Conservation (phyloP, 1,284 basidiomycete genomes). For the Volvariella volvacea region DNA sequence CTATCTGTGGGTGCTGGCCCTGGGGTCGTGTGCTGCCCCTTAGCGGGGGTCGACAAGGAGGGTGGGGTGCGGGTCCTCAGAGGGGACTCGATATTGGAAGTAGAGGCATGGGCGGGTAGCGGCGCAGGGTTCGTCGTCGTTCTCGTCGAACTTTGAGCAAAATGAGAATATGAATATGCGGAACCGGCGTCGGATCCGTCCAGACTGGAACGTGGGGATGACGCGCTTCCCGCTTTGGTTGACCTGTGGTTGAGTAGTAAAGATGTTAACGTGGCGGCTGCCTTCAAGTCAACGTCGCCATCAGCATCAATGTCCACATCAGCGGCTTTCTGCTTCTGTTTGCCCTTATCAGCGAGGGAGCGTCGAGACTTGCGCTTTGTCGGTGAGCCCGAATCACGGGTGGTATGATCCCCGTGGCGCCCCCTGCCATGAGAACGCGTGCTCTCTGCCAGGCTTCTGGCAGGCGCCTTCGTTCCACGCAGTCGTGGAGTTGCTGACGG, state of each 20-base stretch:
- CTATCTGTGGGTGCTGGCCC: slow-evolving; percentile 50
- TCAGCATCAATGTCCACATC: slow-evolving; percentile 35
- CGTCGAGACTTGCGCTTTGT: slow-evolving; percentile 30
- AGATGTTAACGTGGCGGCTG: slow-evolving; percentile 70
- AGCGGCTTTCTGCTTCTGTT: slow-evolving; percentile 33
- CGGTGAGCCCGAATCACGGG: slow-evolving; percentile 22
- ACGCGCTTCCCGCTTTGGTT: slow-evolving; percentile 46
- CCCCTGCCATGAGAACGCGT: slow-evolving; percentile 30
- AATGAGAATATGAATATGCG: slow-evolving; percentile 49
- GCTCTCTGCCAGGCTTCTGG: slow-evolving; percentile 30
- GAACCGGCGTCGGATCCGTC: slow-evolving; percentile 56
- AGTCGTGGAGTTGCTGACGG: slow-evolving; percentile 33
- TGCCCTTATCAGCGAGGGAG: slow-evolving; percentile 39
- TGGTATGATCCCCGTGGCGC: slow-evolving; percentile 20
- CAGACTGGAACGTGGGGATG: slow-evolving; percentile 63
- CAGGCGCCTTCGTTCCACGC: slow-evolving; percentile 25
- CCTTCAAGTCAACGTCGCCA: slow-evolving; percentile 69
- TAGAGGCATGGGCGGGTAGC: slow-evolving; percentile 25
- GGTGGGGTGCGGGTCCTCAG: too few relatives aligned
- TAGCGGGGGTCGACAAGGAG: slow-evolving; percentile 2
- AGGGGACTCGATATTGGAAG: too few relatives aligned
- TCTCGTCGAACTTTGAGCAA: slow-evolving; percentile 56
- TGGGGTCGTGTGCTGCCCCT: slow-evolving; percentile 24
- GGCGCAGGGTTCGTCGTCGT: slow-evolving; percentile 23
- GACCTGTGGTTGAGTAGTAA: slow-evolving; percentile 59